These are phyloP conservation scores for Aspergillus candidus DNA, from an alignment of 2,329 filamentous ascomycete species.

Conservation along the genomic window DNA sequence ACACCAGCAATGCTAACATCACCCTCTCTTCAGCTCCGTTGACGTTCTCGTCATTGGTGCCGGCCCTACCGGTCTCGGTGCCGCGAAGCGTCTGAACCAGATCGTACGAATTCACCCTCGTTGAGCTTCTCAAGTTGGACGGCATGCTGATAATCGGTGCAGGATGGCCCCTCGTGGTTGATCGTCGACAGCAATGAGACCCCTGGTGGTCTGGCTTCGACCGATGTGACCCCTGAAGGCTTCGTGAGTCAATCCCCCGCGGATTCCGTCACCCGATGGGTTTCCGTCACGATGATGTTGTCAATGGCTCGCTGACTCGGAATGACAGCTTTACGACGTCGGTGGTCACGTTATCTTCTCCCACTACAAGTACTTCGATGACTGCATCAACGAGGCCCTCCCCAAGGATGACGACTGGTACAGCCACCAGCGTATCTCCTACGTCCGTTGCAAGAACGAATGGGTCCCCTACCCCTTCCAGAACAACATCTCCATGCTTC, in stretches of 20 bases:
- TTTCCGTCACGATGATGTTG: too few relatives aligned
- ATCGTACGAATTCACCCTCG: slow-evolving; percentile 54
- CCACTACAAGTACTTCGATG: slow-evolving; percentile 99
- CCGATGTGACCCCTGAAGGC: slow-evolving; percentile 89
- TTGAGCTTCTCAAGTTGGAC: background rate
- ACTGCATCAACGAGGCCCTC: slow-evolving; percentile 94
- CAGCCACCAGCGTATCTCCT: slow-evolving; percentile 96
- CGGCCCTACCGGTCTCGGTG: slow-evolving; percentile 93
- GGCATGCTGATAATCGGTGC: slow-evolving; percentile 18
- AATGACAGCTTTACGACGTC: slow-evolving; percentile 83
- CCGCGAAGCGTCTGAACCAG: slow-evolving; percentile 95
- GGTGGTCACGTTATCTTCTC: slow-evolving; percentile 98
- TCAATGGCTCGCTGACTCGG: slow-evolving; percentile 1
- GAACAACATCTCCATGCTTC: slow-evolving; percentile 98
- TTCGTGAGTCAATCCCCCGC: slow-evolving; percentile 64
- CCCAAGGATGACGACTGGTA: slow-evolving; percentile 95
- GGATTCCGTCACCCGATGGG: background rate
- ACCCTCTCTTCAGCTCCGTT: slow-evolving; percentile 59
- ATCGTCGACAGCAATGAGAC: slow-evolving; percentile 89
- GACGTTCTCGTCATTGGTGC: slow-evolving; percentile 98
- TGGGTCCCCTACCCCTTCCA: slow-evolving; percentile 99
- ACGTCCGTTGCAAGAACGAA: slow-evolving; percentile 90
- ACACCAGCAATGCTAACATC: slow-evolving; percentile 11
- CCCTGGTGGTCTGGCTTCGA: slow-evolving; percentile 91
- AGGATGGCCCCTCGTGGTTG: slow-evolving; percentile 93